Conservation (phyloP, 257 asterid species). For the Solanum lignicaule region DNA sequence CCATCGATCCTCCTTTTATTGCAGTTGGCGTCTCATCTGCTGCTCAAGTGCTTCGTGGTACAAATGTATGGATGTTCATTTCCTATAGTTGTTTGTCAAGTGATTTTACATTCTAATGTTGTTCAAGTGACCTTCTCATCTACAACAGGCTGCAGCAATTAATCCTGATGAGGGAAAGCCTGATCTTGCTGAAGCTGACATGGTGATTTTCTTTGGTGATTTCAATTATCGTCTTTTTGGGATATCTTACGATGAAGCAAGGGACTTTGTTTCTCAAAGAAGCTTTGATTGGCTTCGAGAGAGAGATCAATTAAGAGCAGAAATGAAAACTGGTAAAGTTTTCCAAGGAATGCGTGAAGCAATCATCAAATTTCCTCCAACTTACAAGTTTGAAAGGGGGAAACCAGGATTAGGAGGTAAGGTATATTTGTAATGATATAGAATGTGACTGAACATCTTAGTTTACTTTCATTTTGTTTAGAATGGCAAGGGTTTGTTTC, state of each 20-base stretch:
- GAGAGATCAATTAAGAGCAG: slow-evolving; percentile 84
- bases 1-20: slow-evolving; percentile 44
- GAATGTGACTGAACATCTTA: background rate
- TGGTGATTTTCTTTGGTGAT: slow-evolving; percentile 83
- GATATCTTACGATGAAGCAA: slow-evolving; percentile 91
- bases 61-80: slow-evolving; percentile 39
- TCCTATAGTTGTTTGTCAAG: background rate
- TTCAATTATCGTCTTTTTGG: slow-evolving; percentile 92
- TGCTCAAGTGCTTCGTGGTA: slow-evolving; percentile 65
- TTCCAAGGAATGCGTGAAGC: slow-evolving; percentile 99
- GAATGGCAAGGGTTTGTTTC: background rate
- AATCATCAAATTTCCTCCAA: slow-evolving; percentile 77
- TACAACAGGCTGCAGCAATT: slow-evolving; percentile 25
- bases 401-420: slow-evolving; percentile 93
- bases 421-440: background rate
- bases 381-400: slow-evolving; percentile 88
- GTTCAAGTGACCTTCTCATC: background rate
- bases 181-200: slow-evolving; percentile 89
- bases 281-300: slow-evolving; percentile 97
- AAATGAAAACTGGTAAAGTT: slow-evolving; percentile 84
- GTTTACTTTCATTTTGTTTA: background rate
- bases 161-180: slow-evolving; percentile 72
- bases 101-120: background rate
- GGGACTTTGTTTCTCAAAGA: slow-evolving; percentile 92
- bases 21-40: slow-evolving; percentile 92